Conservation (phyloP, 306 rosid genomes). For the Glycine soja region DNA sequence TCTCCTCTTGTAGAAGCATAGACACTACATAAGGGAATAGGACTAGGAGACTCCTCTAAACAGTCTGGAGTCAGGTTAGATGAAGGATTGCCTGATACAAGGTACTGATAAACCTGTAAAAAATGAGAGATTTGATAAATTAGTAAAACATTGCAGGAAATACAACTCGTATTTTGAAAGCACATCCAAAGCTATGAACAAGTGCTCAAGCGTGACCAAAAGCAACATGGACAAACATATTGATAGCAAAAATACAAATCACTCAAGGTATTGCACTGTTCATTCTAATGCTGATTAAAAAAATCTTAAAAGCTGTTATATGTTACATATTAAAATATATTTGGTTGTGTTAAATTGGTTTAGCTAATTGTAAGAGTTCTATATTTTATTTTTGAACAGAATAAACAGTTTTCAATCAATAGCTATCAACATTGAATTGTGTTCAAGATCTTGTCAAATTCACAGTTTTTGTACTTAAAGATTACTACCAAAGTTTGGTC, state of each 20-base stretch:
- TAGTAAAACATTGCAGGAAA: slow-evolving; percentile 17
- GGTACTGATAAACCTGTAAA: slow-evolving; percentile 80
- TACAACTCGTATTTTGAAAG: slow-evolving; percentile 9
- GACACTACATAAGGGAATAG: slow-evolving; percentile 73
- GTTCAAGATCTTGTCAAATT: not conserved
- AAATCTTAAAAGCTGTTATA: slow-evolving; percentile 11
- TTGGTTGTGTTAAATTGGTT: slow-evolving; percentile 32
- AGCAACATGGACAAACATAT: slow-evolving; percentile 18
- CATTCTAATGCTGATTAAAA: not conserved
- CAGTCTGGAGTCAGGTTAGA: slow-evolving; percentile 42
- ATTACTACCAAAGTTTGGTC: too few relatives aligned
- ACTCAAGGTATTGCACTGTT: not conserved
- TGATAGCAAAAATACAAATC: slow-evolving; percentile 5
- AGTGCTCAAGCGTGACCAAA: slow-evolving; percentile 21
- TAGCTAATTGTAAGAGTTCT: not conserved
- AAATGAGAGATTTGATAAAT: slow-evolving; percentile 34
- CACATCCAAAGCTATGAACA: slow-evolving; percentile 16
- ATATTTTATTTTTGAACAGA: not conserved
- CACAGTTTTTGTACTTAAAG: not conserved
- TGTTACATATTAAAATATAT: slow-evolving; percentile 2
- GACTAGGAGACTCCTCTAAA: slow-evolving; percentile 67
- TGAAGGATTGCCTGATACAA: slow-evolving; percentile 67
- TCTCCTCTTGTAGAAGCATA: slow-evolving; percentile 75
- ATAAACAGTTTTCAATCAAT: not conserved
- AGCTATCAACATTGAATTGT: not conserved